Evolutionary conservation across 2,329 filamentous ascomycete genomes (phyloP).

Genomic region (Fusarium denticulatum): DNA sequence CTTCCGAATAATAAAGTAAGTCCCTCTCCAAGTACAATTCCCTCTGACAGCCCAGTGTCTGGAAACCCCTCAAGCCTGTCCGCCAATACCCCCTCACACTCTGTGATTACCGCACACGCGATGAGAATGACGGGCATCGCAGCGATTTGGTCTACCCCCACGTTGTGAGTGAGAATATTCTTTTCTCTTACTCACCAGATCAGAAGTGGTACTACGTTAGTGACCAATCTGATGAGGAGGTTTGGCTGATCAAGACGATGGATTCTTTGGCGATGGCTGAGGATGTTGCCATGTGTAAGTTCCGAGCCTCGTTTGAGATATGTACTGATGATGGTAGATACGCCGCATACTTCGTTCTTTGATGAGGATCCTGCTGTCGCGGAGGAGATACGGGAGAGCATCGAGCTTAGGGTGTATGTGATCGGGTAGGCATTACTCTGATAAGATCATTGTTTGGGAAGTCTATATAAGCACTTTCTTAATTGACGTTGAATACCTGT

Average conservation of each 20-base stretch:
- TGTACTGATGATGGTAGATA: not conserved
- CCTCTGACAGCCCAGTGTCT: not conserved
- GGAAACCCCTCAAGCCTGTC: not conserved
- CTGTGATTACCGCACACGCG: not conserved
- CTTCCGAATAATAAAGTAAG: not conserved
- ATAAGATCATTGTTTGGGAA: not conserved
- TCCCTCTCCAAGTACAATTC: rapidly evolving
- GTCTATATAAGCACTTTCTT: not conserved
- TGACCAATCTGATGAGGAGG: not conserved
- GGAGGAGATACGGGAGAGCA: not conserved
- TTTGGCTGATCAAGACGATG: not conserved
- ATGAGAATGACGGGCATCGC: rapidly evolving
- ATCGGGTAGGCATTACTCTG: not conserved
- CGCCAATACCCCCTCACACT: not conserved
- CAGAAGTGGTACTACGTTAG: not conserved
- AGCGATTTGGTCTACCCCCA: not conserved
- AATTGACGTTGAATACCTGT: not conserved
- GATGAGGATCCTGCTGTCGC: not conserved
- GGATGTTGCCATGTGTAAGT: not conserved
- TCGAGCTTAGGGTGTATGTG: not conserved
- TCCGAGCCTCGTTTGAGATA: not conserved
- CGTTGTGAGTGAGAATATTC: not conserved
- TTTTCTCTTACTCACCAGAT: not conserved
- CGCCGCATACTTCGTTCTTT: not conserved
- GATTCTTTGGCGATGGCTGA: not conserved